Evolutionary conservation across 176 grass and related monocot species (phyloP).

Genomic region (Bolboschoenus planiculmis): DNA sequence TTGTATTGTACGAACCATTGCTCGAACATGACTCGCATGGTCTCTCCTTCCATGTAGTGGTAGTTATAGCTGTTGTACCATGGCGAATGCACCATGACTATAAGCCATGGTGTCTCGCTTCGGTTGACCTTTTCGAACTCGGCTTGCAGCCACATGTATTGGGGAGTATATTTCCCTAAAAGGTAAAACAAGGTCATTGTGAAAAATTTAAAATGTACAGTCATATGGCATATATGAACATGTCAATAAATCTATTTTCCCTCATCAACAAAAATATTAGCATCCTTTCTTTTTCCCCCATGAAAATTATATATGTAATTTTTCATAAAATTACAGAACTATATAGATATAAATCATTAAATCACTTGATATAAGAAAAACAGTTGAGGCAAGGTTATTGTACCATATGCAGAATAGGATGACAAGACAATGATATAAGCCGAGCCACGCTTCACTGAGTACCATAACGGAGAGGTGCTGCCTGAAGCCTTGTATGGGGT

Average conservation of each 20-base stretch:
- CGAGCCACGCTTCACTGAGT: conserved; percentile 82
- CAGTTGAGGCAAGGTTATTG: background rate
- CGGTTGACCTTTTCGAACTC: conserved; percentile 86
- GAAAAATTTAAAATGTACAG: background rate
- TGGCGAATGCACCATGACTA: conserved; percentile 71
- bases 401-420: conserved; percentile 90
- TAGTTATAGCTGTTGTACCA: conserved; percentile 98
- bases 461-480: conserved; percentile 75
- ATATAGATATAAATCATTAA: background rate
- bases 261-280: background rate
- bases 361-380: background rate
- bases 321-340: background rate
- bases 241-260: background rate
- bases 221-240: background rate
- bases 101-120: conserved; percentile 84
- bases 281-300: background rate
- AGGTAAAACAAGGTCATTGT: background rate
- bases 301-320: background rate
- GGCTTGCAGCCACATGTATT: conserved; percentile 77
- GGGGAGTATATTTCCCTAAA: conserved; percentile 77
- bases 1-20: conserved; percentile 88
- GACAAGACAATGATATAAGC: conserved; percentile 76
- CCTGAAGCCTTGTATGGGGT: conserved; percentile 66
- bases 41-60: conserved; percentile 93
- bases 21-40: conserved; percentile 89